phyloP scores from a whole-genome alignment of 75 land plant species.

The Sequoiadendron giganteum region DNA sequence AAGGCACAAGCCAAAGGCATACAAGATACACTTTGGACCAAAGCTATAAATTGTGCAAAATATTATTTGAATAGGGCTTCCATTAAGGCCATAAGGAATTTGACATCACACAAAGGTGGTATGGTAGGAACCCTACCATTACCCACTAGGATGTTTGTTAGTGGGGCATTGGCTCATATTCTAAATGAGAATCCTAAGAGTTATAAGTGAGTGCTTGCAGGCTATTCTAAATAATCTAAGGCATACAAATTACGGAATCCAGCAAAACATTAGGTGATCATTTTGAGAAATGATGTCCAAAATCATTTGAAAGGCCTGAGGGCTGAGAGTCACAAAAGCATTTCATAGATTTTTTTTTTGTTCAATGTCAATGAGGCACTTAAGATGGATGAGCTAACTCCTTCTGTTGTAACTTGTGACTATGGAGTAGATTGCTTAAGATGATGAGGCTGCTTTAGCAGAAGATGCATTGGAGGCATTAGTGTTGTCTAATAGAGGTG shows the following conservation, averaged over 20 bases:
- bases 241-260: neutral
- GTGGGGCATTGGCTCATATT: neutral
- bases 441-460: no score
- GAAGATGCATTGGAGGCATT: no score
- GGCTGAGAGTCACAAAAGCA: no score
- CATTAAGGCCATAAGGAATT: neutral
- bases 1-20: neutral
- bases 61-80: neutral
- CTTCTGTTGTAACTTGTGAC: no score
- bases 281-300: neutral
- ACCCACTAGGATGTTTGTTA: neutral
- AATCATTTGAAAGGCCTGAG: no score
- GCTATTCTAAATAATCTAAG: neutral
- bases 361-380: no score
- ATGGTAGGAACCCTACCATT: neutral
- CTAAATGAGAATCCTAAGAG: neutral
- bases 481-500: no score
- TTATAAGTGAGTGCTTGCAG: neutral
- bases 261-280: neutral
- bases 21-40: neutral
- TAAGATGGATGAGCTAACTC: no score
- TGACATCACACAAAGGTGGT: neutral
- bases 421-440: no score
- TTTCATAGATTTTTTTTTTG: no score
- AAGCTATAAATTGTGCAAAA: neutral